Conservation (phyloP, 345 rosid genomes). For the Barbarea vulgaris region DNA sequence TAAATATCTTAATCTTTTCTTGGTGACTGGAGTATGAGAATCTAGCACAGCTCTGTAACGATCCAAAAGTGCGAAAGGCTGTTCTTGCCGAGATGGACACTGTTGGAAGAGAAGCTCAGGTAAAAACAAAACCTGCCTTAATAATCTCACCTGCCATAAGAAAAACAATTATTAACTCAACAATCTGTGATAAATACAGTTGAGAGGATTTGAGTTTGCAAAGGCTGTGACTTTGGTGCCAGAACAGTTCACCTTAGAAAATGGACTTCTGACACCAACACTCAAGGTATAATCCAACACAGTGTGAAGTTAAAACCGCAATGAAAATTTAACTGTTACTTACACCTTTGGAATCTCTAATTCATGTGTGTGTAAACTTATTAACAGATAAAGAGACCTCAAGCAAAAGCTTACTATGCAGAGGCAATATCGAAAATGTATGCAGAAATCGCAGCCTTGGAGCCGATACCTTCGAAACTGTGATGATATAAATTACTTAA, state of each 20-base stretch:
- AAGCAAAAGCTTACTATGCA: conserved; percentile 70
- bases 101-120: conserved; percentile 73
- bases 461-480: conserved; percentile 35
- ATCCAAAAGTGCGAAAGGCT: conserved; percentile 58
- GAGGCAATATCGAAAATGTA: conserved; percentile 75
- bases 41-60: conserved; percentile 66
- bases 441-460: conserved; percentile 49
- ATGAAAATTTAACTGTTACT: conserved; percentile 1
- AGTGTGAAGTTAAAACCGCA: background rate
- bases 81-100: conserved; percentile 82
- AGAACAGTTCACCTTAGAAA: conserved; percentile 77
- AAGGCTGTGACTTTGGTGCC: conserved; percentile 82
- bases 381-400: conserved; percentile 80
- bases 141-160: background rate
- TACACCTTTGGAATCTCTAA: conserved; percentile 12
- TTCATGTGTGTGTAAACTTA: background rate
- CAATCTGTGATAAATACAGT: conserved; percentile 40
- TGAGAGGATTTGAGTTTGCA: conserved; percentile 77
- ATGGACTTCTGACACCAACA: conserved; percentile 85
- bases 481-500: conserved; percentile 17
- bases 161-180: background rate
- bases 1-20: background rate
- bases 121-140: conserved; percentile 24
- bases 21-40: conserved; percentile 54
- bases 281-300: conserved; percentile 58